Evolutionary conservation across 108 stramenopile species (phyloP).

Genomic region (Pseudonitzschia delicatissima): DNA sequence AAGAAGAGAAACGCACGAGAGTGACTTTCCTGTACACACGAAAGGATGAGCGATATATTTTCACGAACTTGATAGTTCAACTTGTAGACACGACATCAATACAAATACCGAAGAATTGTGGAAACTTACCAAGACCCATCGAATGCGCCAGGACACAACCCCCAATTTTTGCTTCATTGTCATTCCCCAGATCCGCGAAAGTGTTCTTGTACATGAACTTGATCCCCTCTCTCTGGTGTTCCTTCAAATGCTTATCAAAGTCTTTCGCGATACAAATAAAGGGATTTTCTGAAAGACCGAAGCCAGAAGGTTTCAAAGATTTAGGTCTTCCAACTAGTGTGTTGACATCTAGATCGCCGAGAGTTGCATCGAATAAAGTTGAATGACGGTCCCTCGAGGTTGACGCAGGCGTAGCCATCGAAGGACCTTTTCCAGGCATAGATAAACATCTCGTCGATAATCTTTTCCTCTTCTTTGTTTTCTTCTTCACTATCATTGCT

Average conservation of each 20-base stretch:
- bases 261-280: constrained; percentile 38
- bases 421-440: no score
- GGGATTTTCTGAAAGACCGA: constrained; percentile 10
- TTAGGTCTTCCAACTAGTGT: neutral
- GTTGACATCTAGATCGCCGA: no score
- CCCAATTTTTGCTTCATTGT: constrained; percentile 21
- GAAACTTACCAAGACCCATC: constrained; percentile 53
- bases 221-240: constrained; percentile 72
- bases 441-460: no score
- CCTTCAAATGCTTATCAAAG: constrained; percentile 50
- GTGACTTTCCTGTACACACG: constrained; percentile 34
- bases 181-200: constrained; percentile 41
- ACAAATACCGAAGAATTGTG: constrained; percentile 17
- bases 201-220: constrained; percentile 66
- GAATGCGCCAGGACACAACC: constrained; percentile 77
- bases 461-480: no score
- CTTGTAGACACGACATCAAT: neutral
- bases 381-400: no score
- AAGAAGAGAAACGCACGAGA: constrained; percentile 47
- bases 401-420: no score
- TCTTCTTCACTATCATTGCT: neutral
- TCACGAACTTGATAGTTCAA: no score
- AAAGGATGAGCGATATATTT: neutral
- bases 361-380: no score
- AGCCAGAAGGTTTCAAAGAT: neutral